These are phyloP conservation scores for Nothophytophthora sp. DNA, from an alignment of 352 stramenopile species.

Conservation along the genomic window DNA sequence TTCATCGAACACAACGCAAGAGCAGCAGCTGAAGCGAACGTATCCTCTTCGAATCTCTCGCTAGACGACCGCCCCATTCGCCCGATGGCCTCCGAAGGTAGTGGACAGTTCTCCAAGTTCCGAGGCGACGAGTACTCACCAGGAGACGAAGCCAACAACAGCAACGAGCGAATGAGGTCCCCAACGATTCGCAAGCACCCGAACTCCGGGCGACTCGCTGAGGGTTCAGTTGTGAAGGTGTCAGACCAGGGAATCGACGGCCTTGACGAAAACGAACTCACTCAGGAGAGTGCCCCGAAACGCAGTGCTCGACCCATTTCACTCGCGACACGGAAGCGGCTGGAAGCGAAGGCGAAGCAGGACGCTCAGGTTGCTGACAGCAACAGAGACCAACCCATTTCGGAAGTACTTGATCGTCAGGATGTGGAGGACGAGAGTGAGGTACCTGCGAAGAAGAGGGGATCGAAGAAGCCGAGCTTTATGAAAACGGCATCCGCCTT, in stretches of 20 bases:
- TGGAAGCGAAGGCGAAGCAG: slow-evolving; percentile 65
- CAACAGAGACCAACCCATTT: background rate
- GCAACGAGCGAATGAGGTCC: slow-evolving; percentile 1
- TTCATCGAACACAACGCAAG: slow-evolving; percentile 18
- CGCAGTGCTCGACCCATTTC: slow-evolving; percentile 2
- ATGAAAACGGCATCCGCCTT: slow-evolving; percentile 2
- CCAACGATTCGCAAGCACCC: too few relatives aligned
- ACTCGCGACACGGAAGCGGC: slow-evolving; percentile 48
- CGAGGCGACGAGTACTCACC: too few relatives aligned
- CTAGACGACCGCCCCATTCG: slow-evolving; percentile 48
- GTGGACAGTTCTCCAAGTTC: too few relatives aligned
- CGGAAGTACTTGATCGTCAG: background rate
- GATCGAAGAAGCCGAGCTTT: slow-evolving; percentile 9
- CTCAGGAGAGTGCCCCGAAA: background rate
- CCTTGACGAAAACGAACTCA: background rate
- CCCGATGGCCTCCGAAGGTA: slow-evolving; percentile 14
- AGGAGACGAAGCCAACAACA: slow-evolving; percentile 18
- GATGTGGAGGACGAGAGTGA: background rate
- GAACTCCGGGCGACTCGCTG: too few relatives aligned
- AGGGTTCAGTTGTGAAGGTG: too few relatives aligned
- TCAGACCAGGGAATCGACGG: background rate
- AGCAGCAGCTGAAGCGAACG: slow-evolving; percentile 1
- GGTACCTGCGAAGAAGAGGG: background rate
- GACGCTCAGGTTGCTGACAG: slow-evolving; percentile 10
- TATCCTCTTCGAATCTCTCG: slow-evolving; percentile 4